A percentile compares a stretch with the other conserved stretches of the same genome.
Evolutionary conservation across 2,329 filamentous ascomycete species (phyloP).

Genomic region (Dendrostoma leiphaemia): DNA sequence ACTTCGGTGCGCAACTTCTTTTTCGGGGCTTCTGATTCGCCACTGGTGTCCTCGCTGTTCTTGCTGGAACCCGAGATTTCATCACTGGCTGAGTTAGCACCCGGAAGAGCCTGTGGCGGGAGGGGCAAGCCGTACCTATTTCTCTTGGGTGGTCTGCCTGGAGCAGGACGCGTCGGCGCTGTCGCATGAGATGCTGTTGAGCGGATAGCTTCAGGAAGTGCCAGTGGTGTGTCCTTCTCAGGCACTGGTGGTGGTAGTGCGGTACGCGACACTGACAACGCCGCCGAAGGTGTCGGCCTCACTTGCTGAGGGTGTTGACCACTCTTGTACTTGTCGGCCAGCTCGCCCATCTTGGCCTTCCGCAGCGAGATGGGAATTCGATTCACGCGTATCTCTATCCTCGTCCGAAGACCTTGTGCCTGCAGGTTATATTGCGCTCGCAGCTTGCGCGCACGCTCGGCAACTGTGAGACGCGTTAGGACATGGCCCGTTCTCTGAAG

Average conservation of each 20-base stretch:
- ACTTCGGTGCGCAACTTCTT: constrained; percentile 55
- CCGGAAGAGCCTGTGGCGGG: constrained; percentile 15
- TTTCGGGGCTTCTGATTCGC: constrained; percentile 63
- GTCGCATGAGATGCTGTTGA: constrained; percentile 9
- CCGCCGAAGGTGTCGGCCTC: constrained; percentile 31
- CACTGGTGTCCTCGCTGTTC: constrained; percentile 81
- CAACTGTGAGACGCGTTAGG: constrained; percentile 55
- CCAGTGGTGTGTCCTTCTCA: constrained; percentile 42
- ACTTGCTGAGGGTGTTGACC: constrained; percentile 34
- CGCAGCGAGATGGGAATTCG: constrained; percentile 80
- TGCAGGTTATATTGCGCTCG: constrained; percentile 87
- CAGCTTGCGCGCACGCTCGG: constrained; percentile 81
- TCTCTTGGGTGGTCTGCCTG: constrained; percentile 41
- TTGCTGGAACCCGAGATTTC: constrained; percentile 68
- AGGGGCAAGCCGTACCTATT: constrained; percentile 43
- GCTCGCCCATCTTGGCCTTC: constrained; percentile 77
- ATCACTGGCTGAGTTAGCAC: constrained; percentile 48
- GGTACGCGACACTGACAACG: constrained; percentile 25
- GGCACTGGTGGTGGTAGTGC: constrained; percentile 45
- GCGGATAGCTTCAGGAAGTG: constrained; percentile 1
- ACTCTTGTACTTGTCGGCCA: constrained; percentile 36
- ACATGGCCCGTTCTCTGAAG: neutral
- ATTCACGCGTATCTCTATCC: constrained; percentile 91
- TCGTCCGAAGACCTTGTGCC: constrained; percentile 77
- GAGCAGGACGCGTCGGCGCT: constrained; percentile 12